These are phyloP conservation scores for Pyracantha coccinea DNA, from an alignment of 331 rosid genomes.

Conservation along the genomic window DNA sequence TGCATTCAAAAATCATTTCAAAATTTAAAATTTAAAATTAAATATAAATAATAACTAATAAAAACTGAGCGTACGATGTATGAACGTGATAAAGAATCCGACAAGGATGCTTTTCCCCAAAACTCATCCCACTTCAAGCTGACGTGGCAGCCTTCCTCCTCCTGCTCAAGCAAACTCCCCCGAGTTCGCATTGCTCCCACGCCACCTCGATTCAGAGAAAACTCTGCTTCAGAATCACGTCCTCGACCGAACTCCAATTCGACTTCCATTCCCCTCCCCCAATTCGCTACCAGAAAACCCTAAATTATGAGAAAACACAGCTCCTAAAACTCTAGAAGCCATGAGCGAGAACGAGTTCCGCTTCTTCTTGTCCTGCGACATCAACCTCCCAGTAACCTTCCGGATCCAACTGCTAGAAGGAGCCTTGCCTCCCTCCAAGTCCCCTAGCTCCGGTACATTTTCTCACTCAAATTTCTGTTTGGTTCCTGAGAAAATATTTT, in stretches of 20 bases:
- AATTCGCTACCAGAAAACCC: neutral
- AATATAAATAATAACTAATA: too few relatives aligned
- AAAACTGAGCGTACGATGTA: too few relatives aligned
- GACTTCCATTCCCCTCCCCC: neutral
- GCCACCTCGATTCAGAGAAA: neutral
- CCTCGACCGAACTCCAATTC: neutral
- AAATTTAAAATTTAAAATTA: too few relatives aligned
- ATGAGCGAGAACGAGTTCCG: slow-evolving; percentile 91
- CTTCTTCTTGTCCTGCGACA: slow-evolving; percentile 94
- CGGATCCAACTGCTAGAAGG: slow-evolving; percentile 81
- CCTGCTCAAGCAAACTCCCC: neutral
- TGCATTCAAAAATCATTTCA: too few relatives aligned
- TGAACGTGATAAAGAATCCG: too few relatives aligned
- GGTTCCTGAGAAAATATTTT: neutral
- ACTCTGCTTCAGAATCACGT: neutral
- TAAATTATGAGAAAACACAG: neutral
- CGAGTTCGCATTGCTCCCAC: neutral
- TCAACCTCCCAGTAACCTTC: slow-evolving; percentile 81
- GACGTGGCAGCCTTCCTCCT: slow-evolving; percentile 2
- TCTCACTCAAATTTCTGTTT: neutral
- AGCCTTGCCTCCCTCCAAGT: slow-evolving; percentile 40
- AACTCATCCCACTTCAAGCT: neutral
- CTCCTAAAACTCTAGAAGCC: neutral
- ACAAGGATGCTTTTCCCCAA: too few relatives aligned
- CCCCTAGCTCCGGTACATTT: slow-evolving; percentile 40